These are phyloP conservation scores for Blechomonas ayalai DNA, from an alignment of 208 protist species.

Conservation along the genomic window DNA sequence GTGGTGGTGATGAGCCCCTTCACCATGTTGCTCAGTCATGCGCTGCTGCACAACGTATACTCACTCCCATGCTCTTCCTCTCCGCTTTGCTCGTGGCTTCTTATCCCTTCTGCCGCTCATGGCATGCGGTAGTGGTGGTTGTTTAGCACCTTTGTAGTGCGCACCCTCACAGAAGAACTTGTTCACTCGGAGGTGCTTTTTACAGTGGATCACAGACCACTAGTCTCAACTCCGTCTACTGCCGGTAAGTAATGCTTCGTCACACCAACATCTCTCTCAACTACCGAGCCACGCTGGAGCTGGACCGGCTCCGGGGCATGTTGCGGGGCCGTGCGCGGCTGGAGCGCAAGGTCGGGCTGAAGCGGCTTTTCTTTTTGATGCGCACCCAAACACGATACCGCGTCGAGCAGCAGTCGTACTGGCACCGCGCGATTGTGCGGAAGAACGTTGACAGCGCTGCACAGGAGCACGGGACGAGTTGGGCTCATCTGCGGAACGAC, in stretches of 20 bases:
- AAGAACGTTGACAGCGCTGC: constrained; percentile 86
- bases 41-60: too few relatives aligned
- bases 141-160: too few relatives aligned
- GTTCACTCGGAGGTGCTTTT: too few relatives aligned
- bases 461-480: constrained; percentile 73
- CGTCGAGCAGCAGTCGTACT: constrained; percentile 75
- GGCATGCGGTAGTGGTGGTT: too few relatives aligned
- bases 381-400: constrained; percentile 85
- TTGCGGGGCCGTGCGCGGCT: constrained; percentile 73
- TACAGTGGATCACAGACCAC: too few relatives aligned
- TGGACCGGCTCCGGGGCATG: constrained; percentile 76
- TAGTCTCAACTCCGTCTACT: too few relatives aligned
- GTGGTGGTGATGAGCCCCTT: too few relatives aligned
- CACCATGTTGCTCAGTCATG: too few relatives aligned
- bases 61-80: too few relatives aligned
- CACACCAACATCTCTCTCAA: constrained; percentile 21
- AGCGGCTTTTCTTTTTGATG: constrained; percentile 82
- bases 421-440: constrained; percentile 73
- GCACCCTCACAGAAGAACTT: too few relatives aligned
- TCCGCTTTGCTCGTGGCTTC: too few relatives aligned
- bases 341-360: constrained; percentile 78
- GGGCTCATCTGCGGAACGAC: constrained; percentile 72
- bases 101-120: too few relatives aligned
- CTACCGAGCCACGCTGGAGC: constrained; percentile 70
- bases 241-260: constrained; percentile 70